A percentile compares a stretch with the other conserved stretches of the same genome.
Evolutionary conservation across 305 asterid species (phyloP).

Genomic region (Andrographis paniculata): DNA sequence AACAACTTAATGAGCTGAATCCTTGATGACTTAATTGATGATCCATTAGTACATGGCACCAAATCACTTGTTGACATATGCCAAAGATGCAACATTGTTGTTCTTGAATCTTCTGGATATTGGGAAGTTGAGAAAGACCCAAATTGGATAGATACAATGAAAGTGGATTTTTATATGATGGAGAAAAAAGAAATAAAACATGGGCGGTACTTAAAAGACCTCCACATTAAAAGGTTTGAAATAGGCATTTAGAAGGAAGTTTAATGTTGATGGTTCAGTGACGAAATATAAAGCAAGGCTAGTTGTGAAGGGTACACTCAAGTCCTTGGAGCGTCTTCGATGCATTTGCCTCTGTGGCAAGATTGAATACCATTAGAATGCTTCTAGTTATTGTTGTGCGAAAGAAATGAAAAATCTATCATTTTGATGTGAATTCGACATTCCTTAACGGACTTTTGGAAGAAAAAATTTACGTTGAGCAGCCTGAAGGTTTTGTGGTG

Average conservation of each 20-base stretch:
- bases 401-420: background rate
- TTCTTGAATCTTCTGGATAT: background rate
- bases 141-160: slow-evolving; percentile 1
- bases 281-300: slow-evolving; percentile 8
- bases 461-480: slow-evolving; percentile 4
- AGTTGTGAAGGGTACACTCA: slow-evolving; percentile 8
- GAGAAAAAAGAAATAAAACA: slow-evolving; percentile 10
- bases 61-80: background rate
- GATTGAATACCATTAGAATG: slow-evolving; percentile 5
- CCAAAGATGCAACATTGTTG: background rate
- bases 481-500: background rate
- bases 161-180: slow-evolving; percentile 5
- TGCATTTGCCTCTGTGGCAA: too few species aligned
- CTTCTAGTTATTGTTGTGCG: background rate
- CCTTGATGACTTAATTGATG: background rate
- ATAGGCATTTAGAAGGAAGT: slow-evolving; percentile 8
- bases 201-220: slow-evolving; percentile 13
- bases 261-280: slow-evolving; percentile 9
- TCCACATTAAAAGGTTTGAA: slow-evolving; percentile 2
- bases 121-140: background rate
- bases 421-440: slow-evolving; percentile 14
- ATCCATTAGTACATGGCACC: background rate
- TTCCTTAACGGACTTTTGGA: slow-evolving; percentile 6
- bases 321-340: slow-evolving; percentile 3
- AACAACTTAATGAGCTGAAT: background rate